Conservation (phyloP, 352 stramenopile species). For the Phytopythium chamaehyphon region DNA sequence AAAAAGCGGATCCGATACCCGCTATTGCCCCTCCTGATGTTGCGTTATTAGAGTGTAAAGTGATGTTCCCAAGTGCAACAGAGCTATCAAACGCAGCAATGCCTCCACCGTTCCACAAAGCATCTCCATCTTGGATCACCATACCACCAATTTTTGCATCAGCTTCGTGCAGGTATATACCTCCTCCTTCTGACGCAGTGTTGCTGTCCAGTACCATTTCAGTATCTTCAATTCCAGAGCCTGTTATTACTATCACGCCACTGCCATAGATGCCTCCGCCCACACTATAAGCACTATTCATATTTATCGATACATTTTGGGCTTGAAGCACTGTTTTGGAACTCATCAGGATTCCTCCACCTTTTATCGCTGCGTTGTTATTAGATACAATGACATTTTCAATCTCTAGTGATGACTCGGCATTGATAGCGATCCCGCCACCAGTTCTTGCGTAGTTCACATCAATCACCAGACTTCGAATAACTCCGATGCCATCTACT, state of each 20-base stretch:
- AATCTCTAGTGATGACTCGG: constrained; percentile 6
- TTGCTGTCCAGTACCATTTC: too few species aligned
- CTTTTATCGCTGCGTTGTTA: constrained; percentile 11
- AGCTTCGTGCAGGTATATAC: too few species aligned
- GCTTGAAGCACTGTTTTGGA: not conserved
- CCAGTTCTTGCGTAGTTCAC: constrained; percentile 12
- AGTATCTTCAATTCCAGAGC: too few species aligned
- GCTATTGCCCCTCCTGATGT: constrained; percentile 8
- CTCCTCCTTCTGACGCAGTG: too few species aligned
- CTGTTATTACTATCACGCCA: not conserved
- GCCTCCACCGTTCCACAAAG: constrained; percentile 4
- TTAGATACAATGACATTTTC: constrained; percentile 11
- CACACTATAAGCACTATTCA: not conserved
- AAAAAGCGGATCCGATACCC: constrained; percentile 1
- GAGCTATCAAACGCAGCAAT: constrained; percentile 5
- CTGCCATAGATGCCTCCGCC: not conserved
- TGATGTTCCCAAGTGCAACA: constrained; percentile 2
- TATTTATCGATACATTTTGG: not conserved
- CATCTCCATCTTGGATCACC: constrained; percentile 1
- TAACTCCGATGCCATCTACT: not conserved
- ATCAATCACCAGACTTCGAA: constrained; percentile 1
- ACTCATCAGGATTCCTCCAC: constrained; percentile 15
- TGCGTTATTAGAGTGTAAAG: constrained; percentile 10
- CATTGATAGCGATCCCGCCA: constrained; percentile 15
- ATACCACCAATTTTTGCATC: not conserved